A percentile compares a stretch with the other conserved stretches of the same genome.
Conservation (phyloP, 495 filamentous ascomycete species). For the Tuber borchii region DNA sequence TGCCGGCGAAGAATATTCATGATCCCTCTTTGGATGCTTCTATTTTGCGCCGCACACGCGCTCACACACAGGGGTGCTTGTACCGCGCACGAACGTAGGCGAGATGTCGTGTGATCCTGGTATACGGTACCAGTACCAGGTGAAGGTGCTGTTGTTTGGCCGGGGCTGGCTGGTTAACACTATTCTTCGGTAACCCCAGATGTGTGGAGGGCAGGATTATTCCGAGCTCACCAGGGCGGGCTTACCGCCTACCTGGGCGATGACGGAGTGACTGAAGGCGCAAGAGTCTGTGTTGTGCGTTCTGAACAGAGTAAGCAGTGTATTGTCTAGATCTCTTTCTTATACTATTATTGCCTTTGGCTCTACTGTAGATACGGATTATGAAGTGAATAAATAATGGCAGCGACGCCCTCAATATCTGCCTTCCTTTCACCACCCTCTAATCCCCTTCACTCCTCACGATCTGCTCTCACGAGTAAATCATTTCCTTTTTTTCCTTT, state of each 20-base stretch:
- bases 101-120: neutral
- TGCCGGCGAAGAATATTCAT: neutral
- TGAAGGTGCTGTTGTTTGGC: neutral
- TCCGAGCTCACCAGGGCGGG: neutral
- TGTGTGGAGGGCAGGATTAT: neutral
- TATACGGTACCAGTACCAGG: neutral
- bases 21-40: neutral
- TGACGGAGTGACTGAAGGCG: neutral
- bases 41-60: neutral
- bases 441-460: slow-evolving; percentile 10
- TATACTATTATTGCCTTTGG: neutral
- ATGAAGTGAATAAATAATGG: slow-evolving; percentile 23
- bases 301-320: neutral
- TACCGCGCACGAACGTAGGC: neutral
- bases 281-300: neutral
- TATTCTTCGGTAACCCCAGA: neutral
- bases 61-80: neutral
- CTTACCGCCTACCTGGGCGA: neutral
- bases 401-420: slow-evolving; percentile 5
- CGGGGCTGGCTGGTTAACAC: neutral
- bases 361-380: neutral
- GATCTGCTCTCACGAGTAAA: neutral
- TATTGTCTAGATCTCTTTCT: neutral
- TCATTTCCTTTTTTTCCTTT: slow-evolving; percentile 6
- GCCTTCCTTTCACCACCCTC: slow-evolving; percentile 6